Evolutionary conservation across 2,329 filamentous ascomycete genomes (phyloP), one percentile per base, ranked within the genome.

Genomic region (Colletotrichum godetiae): DNA sequence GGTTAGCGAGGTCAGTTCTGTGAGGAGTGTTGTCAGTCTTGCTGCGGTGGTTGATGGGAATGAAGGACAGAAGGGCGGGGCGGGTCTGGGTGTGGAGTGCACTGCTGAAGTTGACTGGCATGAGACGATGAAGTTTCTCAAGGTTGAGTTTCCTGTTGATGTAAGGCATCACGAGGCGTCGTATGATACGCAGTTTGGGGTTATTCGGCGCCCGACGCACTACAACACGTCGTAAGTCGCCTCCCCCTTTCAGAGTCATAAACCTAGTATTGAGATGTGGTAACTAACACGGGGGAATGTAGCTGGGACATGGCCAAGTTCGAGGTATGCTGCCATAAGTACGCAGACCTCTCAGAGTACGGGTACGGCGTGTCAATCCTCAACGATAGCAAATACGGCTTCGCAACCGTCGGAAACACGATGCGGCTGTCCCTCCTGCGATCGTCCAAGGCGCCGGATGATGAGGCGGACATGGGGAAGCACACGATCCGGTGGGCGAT

Each of bases 261-360:
- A 15, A 13, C 12, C 6, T 15, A 5, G 6, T 42, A 13, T 5
- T 4, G 22, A 12, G 3, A 10, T 22, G n/a, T 19, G 6, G 1
- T 2, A 6, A 10, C 33, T 52, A 13, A 42, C 35, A 22, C 22
- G 15, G 24, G 35, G 29, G 7, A 5, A 15, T 15, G 15, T 49
- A 71, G 68, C 11, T 76, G 92, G 92, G 92, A 94, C 80, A 94
- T 94, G 92, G 92, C 92, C 79, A 94, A 94, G 78, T 94, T 94
- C 78, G 92, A 94, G 84, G 92, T 94, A 49, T 93, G 92, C 86
- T 92, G 89, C 80, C 92, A 94, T 84, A 92, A 92, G 79, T 94
- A 90, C 85, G 92, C 92, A 15, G 92, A 94, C 78, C 83, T 94
- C 27, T 92, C 90, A 2, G 92, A 94, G 81, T 83, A 90, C 76